phyloP scores from a whole-genome alignment of 768 basidiomycete species.

The Udeniomyces megalosporus region DNA sequence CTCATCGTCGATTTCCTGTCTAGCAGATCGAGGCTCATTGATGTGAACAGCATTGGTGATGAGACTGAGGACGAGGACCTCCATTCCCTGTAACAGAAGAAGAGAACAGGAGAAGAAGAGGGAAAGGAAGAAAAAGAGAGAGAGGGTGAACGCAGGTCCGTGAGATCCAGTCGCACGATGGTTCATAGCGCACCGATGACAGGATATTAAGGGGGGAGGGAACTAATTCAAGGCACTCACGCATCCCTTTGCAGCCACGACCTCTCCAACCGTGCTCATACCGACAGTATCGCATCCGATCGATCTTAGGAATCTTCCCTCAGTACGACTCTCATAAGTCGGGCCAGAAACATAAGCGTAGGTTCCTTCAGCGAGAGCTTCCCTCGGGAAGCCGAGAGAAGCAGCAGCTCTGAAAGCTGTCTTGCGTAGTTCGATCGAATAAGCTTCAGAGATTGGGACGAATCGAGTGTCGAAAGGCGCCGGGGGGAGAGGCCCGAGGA shows the following conservation, averaged over 20 bases:
- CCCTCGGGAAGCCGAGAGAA: slow-evolving; percentile 38
- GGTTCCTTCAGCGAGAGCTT: slow-evolving; percentile 57
- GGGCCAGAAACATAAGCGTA: slow-evolving; percentile 87
- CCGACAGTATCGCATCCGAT: slow-evolving; percentile 82
- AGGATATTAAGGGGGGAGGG: too few species aligned
- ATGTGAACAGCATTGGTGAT: slow-evolving; percentile 76
- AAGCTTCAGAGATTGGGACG: slow-evolving; percentile 68
- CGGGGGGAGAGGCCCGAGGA: slow-evolving; percentile 53
- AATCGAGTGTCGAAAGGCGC: slow-evolving; percentile 49
- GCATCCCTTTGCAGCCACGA: slow-evolving; percentile 43
- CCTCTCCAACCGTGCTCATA: slow-evolving; percentile 86
- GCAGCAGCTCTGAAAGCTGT: slow-evolving; percentile 56
- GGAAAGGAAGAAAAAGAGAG: too few species aligned
- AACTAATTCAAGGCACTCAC: too few species aligned
- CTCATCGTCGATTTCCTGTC: slow-evolving; percentile 62
- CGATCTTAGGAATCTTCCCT: slow-evolving; percentile 56
- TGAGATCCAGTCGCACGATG: too few species aligned
- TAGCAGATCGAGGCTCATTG: slow-evolving; percentile 46
- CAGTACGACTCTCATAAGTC: slow-evolving; percentile 76
- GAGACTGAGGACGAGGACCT: slow-evolving; percentile 62
- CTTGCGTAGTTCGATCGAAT: slow-evolving; percentile 54
- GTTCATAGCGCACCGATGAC: too few species aligned
- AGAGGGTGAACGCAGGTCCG: too few species aligned
- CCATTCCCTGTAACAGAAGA: slow-evolving; percentile 42
- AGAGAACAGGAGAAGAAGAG: neutral